phyloP scores from a whole-genome alignment of 371 early-diverging fungal species.

The Umbelopsis sp. region DNA sequence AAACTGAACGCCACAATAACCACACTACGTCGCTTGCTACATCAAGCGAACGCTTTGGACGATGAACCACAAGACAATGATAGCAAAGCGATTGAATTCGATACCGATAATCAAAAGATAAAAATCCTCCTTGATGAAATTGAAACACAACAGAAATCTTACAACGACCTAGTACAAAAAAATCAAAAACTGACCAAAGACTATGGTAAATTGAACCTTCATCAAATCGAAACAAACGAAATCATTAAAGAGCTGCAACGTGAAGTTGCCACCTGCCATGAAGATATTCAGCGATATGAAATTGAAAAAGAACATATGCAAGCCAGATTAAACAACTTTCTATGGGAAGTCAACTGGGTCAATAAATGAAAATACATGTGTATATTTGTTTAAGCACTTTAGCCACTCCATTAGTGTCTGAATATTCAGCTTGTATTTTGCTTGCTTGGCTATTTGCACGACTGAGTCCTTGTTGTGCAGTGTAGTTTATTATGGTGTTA shows the following conservation, averaged over 20 bases:
- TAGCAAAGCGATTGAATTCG: neutral
- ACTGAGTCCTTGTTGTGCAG: too few relatives aligned
- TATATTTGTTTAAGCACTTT: too few relatives aligned
- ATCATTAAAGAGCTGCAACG: conserved; percentile 8
- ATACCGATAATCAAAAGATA: neutral
- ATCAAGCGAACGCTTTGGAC: neutral
- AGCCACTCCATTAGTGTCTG: too few relatives aligned
- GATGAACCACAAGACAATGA: neutral
- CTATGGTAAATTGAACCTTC: neutral
- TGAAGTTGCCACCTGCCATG: neutral
- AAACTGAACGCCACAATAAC: neutral
- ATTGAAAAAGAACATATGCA: conserved; percentile 9
- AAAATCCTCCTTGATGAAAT: neutral
- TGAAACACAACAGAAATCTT: neutral
- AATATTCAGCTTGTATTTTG: too few relatives aligned
- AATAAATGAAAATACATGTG: too few relatives aligned
- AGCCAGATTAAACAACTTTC: conserved; percentile 1
- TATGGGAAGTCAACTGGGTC: conserved; percentile 5
- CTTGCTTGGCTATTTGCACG: too few relatives aligned
- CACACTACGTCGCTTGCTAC: neutral
- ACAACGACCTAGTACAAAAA: neutral
- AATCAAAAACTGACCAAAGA: neutral
- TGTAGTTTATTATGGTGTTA: too few relatives aligned
- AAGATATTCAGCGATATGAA: neutral
- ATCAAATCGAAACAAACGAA: neutral